These are phyloP conservation scores for Mimosa pudica DNA, from an alignment of 306 rosid species.

Conservation along the genomic window DNA sequence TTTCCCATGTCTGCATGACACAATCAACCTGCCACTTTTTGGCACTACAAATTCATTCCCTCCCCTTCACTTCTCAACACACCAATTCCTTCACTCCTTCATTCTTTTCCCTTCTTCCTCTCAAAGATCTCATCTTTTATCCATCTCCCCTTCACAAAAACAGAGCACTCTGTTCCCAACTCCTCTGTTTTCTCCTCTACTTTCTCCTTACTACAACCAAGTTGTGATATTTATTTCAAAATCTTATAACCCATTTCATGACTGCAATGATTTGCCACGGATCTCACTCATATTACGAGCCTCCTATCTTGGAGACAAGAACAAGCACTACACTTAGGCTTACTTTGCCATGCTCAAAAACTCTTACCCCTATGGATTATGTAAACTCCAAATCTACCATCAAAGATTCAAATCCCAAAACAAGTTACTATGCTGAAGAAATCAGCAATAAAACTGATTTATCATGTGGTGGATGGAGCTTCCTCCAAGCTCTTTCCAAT, in stretches of 20 bases:
- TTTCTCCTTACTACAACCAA: neutral
- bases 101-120: neutral
- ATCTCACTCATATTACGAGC: slow-evolving; percentile 58
- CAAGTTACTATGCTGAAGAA: slow-evolving; percentile 21
- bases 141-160: neutral
- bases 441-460: slow-evolving; percentile 12
- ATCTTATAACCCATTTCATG: slow-evolving; percentile 41
- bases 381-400: slow-evolving; percentile 46
- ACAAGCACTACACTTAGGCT: slow-evolving; percentile 59
- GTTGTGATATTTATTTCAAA: neutral
- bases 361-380: slow-evolving; percentile 33
- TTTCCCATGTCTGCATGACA: slow-evolving; percentile 15
- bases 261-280: slow-evolving; percentile 72
- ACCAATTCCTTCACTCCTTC: slow-evolving; percentile 25
- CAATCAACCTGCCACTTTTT: slow-evolving; percentile 45
- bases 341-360: slow-evolving; percentile 49
- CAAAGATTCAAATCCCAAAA: slow-evolving; percentile 40
- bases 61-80: slow-evolving; percentile 50
- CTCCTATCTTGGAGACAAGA: slow-evolving; percentile 65
- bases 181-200: slow-evolving; percentile 1
- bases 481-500: slow-evolving; percentile 59
- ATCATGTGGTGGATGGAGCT: slow-evolving; percentile 51
- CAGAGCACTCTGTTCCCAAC: slow-evolving; percentile 19
- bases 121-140: slow-evolving; percentile 5
- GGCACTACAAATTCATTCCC: slow-evolving; percentile 73